Percentiles rank a stretch among this genome's conserved stretches.
Evolutionary conservation across 2,329 filamentous ascomycete species (phyloP).

Genomic region (Escovopsis sp.): DNA sequence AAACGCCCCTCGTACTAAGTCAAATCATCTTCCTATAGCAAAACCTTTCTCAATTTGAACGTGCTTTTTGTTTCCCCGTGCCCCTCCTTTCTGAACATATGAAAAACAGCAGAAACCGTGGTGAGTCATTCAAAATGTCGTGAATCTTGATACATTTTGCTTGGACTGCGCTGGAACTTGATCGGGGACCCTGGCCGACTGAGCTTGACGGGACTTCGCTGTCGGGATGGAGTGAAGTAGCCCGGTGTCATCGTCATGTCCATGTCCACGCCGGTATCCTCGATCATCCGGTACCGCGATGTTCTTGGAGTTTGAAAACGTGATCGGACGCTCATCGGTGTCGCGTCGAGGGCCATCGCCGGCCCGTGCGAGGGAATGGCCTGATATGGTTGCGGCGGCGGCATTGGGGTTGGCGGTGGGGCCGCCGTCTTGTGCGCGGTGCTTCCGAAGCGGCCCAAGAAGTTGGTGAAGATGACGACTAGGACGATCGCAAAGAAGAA

Average conservation of each 20-base stretch:
- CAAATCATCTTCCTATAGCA: no score
- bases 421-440: not conserved
- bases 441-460: not conserved
- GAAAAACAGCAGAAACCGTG: no score
- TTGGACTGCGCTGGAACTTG: constrained; percentile 26
- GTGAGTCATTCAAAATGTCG: no score
- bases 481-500: constrained; percentile 1
- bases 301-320: constrained; percentile 33
- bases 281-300: constrained; percentile 26
- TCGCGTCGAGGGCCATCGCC: constrained; percentile 14
- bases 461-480: not conserved
- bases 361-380: constrained; percentile 7
- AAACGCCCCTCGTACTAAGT: no score
- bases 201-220: constrained; percentile 33
- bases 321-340: constrained; percentile 33
- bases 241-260: constrained; percentile 33
- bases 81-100: no score
- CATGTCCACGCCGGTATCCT: constrained; percentile 32
- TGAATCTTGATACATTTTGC: constrained; percentile 15
- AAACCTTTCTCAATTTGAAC: no score
- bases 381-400: constrained; percentile 5
- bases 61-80: no score
- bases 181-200: constrained; percentile 33
- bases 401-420: constrained; percentile 1
- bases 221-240: constrained; percentile 29